Evolutionary conservation across 805 yeast species (phyloP).

Genomic region (Hanseniaspora vineae): DNA sequence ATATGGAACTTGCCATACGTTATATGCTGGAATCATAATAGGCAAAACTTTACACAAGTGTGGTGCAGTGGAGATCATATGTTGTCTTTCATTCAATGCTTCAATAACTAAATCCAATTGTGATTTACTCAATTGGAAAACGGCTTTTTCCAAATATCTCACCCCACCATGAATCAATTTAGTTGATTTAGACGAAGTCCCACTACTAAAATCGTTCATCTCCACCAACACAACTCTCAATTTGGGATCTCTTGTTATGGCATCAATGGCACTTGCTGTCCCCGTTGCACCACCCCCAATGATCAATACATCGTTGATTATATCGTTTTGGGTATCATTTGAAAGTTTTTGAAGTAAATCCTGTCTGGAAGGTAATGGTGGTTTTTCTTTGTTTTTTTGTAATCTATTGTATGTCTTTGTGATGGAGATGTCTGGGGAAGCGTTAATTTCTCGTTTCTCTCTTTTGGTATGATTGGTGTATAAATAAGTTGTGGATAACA

Average conservation of each 20-base stretch:
- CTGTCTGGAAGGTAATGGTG: slow-evolving; percentile 44
- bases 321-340: slow-evolving; percentile 33
- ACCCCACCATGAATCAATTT: slow-evolving; percentile 98
- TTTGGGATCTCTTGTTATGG: slow-evolving; percentile 59
- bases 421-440: neutral
- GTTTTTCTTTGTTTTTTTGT: slow-evolving; percentile 23
- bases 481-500: too few species aligned
- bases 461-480: too few species aligned
- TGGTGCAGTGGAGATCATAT: slow-evolving; percentile 82
- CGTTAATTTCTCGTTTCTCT: too few species aligned
- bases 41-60: slow-evolving; percentile 80
- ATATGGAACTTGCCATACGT: slow-evolving; percentile 92
- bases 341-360: slow-evolving; percentile 36
- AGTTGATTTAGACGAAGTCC: slow-evolving; percentile 88
- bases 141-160: slow-evolving; percentile 86
- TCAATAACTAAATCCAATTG: slow-evolving; percentile 83
- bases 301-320: slow-evolving; percentile 51
- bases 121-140: slow-evolving; percentile 80
- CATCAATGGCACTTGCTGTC: slow-evolving; percentile 86
- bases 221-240: slow-evolving; percentile 79
- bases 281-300: slow-evolving; percentile 98
- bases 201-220: slow-evolving; percentile 80
- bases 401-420: neutral
- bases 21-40: slow-evolving; percentile 90
- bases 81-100: slow-evolving; percentile 77